Evolutionary conservation across 805 yeast genomes (phyloP).

Genomic region (Candida glaebosa): DNA sequence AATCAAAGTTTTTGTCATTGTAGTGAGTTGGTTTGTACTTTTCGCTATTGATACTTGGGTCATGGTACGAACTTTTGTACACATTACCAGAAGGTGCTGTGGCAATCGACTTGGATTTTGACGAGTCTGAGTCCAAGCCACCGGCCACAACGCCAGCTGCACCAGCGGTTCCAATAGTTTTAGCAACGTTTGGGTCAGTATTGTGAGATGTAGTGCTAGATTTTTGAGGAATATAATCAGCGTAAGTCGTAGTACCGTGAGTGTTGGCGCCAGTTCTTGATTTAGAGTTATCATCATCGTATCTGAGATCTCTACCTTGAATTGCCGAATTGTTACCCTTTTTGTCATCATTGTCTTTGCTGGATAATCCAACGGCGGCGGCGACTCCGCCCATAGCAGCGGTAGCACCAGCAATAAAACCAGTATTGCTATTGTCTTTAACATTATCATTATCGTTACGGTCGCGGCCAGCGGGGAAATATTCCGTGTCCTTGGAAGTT

Average conservation of each 20-base stretch:
- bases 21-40: neutral
- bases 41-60: neutral
- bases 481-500: neutral
- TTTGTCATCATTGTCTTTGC: neutral
- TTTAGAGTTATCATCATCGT: neutral
- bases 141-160: constrained; percentile 8
- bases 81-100: constrained; percentile 4
- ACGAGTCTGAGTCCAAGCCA: neutral
- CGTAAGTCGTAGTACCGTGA: neutral
- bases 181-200: neutral
- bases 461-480: neutral
- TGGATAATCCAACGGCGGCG: constrained; percentile 5
- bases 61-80: constrained; percentile 1
- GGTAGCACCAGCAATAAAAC: constrained; percentile 4
- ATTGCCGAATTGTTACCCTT: neutral
- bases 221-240: neutral
- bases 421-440: neutral
- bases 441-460: neutral
- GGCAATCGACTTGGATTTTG: neutral
- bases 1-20: constrained; percentile 7
- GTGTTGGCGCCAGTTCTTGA: neutral
- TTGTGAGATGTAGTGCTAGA: neutral
- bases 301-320: constrained; percentile 5
- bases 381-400: constrained; percentile 7
- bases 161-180: constrained; percentile 7